Evolutionary conservation across 306 rosid species (phyloP).

Genomic region (Dryas octopetala): DNA sequence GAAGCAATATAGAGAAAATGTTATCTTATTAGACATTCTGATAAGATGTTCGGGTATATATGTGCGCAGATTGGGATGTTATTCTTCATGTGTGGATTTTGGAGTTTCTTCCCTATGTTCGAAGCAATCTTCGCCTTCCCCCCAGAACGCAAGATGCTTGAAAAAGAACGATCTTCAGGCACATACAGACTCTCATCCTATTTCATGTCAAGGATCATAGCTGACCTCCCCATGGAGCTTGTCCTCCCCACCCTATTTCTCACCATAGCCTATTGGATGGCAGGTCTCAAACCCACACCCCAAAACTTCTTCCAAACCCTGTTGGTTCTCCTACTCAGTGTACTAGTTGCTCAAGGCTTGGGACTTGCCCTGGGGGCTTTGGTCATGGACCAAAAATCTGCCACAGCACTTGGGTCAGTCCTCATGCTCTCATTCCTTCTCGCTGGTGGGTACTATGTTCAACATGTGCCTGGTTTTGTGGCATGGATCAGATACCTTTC

Average conservation of each 20-base stretch:
- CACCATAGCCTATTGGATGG: constrained; percentile 56
- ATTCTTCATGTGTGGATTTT: constrained; percentile 45
- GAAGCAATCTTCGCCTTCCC: constrained; percentile 76
- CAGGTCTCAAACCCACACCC: constrained; percentile 38
- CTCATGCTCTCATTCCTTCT: constrained; percentile 54
- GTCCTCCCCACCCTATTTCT: constrained; percentile 52
- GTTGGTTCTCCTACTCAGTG: constrained; percentile 37
- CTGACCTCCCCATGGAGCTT: constrained; percentile 72
- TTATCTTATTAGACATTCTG: too few species aligned
- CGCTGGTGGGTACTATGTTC: constrained; percentile 63
- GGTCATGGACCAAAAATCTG: constrained; percentile 52
- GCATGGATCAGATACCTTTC: constrained; percentile 66
- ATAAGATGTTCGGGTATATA: too few species aligned
- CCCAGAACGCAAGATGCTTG: constrained; percentile 51
- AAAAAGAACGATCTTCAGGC: constrained; percentile 69
- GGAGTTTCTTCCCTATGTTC: constrained; percentile 57
- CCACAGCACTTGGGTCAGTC: constrained; percentile 60
- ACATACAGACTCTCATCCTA: constrained; percentile 74
- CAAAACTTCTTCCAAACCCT: constrained; percentile 35
- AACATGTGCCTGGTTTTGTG: constrained; percentile 54
- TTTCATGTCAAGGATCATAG: constrained; percentile 49
- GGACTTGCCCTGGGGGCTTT: constrained; percentile 72
- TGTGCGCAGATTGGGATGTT: constrained; percentile 58
- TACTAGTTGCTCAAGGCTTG: constrained; percentile 62
- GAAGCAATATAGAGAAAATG: too few species aligned